Conservation (phyloP, 2,329 filamentous ascomycete genomes). For the Ramichloridium luteum region DNA sequence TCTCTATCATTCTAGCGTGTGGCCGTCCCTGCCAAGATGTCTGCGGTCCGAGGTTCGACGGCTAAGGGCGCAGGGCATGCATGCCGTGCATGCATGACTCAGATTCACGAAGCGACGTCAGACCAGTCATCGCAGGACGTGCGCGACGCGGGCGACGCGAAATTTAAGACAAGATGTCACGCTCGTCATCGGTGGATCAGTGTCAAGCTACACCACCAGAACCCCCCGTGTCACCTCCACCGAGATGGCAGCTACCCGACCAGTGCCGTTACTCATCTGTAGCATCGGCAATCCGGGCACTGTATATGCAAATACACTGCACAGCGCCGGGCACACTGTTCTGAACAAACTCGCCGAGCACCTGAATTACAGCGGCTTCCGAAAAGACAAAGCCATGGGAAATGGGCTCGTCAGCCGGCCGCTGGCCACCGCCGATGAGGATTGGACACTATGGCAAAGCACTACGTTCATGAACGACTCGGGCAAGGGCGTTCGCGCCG, state of each 20-base stretch:
- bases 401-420: constrained; percentile 39
- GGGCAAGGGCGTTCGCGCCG: constrained; percentile 55
- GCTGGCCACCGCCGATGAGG: constrained; percentile 18
- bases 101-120: too few species aligned
- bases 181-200: too few species aligned
- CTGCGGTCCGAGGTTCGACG: too few species aligned
- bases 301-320: constrained; percentile 61
- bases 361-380: constrained; percentile 27
- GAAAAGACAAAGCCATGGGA: constrained; percentile 31
- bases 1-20: too few species aligned
- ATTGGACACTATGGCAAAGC: constrained; percentile 60
- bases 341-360: constrained; percentile 48
- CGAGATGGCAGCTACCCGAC: constrained; percentile 18
- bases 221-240: too few species aligned
- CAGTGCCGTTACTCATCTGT: constrained; percentile 56
- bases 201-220: too few species aligned
- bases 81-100: too few species aligned
- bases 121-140: too few species aligned
- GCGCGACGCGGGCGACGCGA: too few species aligned
- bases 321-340: constrained; percentile 75
- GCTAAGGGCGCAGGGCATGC: too few species aligned
- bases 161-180: too few species aligned
- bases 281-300: constrained; percentile 75
- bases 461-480: constrained; percentile 74
- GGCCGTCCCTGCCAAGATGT: too few species aligned